phyloP scores from a whole-genome alignment of 2,329 filamentous ascomycete species.

The Knoxdaviesia capensis region DNA sequence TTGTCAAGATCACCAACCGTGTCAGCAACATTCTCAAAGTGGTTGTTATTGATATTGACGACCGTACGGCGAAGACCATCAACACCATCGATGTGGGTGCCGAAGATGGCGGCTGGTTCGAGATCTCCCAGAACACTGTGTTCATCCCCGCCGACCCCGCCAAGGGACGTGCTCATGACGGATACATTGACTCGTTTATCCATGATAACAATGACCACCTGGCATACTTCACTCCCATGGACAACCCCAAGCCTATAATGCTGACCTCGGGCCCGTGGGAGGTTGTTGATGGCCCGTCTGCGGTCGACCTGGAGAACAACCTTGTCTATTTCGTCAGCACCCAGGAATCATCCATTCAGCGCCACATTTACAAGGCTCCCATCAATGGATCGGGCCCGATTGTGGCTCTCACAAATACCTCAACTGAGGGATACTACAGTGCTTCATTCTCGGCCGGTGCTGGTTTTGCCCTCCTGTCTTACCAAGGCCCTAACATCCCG shows the following conservation, averaged over 20 bases:
- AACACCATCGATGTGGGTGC: slow-evolving; percentile 59
- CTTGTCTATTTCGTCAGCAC: slow-evolving; percentile 82
- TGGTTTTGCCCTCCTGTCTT: slow-evolving; percentile 67
- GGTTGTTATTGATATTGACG: slow-evolving; percentile 60
- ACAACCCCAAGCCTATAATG: slow-evolving; percentile 63
- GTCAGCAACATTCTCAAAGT: slow-evolving; percentile 84
- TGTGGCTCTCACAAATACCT: slow-evolving; percentile 52
- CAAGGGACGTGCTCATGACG: slow-evolving; percentile 60
- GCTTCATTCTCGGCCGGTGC: slow-evolving; percentile 69
- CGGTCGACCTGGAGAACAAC: slow-evolving; percentile 67
- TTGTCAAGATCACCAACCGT: slow-evolving; percentile 84
- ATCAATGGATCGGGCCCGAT: slow-evolving; percentile 54
- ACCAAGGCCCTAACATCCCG: slow-evolving; percentile 68
- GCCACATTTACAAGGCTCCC: slow-evolving; percentile 79
- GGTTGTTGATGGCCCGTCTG: slow-evolving; percentile 66
- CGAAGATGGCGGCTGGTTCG: slow-evolving; percentile 94
- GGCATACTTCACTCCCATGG: slow-evolving; percentile 78
- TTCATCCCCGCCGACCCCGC: slow-evolving; percentile 69
- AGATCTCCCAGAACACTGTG: slow-evolving; percentile 68
- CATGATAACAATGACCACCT: slow-evolving; percentile 77
- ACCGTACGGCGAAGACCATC: slow-evolving; percentile 57
- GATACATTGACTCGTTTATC: slow-evolving; percentile 83
- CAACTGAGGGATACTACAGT: slow-evolving; percentile 55
- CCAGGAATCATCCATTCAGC: slow-evolving; percentile 70
- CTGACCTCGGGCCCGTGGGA: slow-evolving; percentile 86